Evolutionary conservation across 1,284 basidiomycete genomes (phyloP), one percentile per base, ranked within the genome.

Genomic region (Pseudozyma tsukubaensis): DNA sequence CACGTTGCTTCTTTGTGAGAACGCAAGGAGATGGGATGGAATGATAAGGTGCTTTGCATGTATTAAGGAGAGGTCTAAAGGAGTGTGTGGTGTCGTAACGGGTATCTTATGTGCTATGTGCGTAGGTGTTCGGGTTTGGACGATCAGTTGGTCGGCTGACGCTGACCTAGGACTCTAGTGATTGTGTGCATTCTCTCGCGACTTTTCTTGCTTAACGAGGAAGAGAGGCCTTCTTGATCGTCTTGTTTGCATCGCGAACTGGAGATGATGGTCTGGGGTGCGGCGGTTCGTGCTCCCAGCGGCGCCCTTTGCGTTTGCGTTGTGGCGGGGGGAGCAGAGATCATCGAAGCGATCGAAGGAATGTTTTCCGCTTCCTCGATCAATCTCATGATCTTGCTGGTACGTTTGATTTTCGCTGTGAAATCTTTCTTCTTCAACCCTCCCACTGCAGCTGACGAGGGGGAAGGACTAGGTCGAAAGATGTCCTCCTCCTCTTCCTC

Each of bases 351-450:
- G 16, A 62, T 57, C 16, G 49, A 18, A 21, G 62, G 62, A 3
- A 60, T 49, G 63, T 66, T 70, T 21, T 70, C 62, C 1, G 63
- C 63, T 19, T 74, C 66, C 13, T 74, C 72, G 45, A 74, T 74
- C 13, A 74, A 39, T 2, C 67, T 55, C 66, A 70, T 70, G 56
- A 74, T 74, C 57, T 74, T 74, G 63, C 66, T 70, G 12, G 66
- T 70, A 21, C 55, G 54, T 1, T 59, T 66, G 45, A 74, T 66
- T 16, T 45, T 53, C 0, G 59, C 66, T 13, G 54, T 34, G 18
- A 61, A 59, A 18, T 57, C 50, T 29, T 65, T 64, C 48, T 69
- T 73, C 51, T 40, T 57, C 32, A 73, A n/a, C 44, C 19, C 24
- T 19, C 32, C 42, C n/a, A 11, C 48, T 32, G 10, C 48, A 6